phyloP scores from a whole-genome alignment of 2,329 filamentous ascomycete species.

The Diaporthe sp. region DNA sequence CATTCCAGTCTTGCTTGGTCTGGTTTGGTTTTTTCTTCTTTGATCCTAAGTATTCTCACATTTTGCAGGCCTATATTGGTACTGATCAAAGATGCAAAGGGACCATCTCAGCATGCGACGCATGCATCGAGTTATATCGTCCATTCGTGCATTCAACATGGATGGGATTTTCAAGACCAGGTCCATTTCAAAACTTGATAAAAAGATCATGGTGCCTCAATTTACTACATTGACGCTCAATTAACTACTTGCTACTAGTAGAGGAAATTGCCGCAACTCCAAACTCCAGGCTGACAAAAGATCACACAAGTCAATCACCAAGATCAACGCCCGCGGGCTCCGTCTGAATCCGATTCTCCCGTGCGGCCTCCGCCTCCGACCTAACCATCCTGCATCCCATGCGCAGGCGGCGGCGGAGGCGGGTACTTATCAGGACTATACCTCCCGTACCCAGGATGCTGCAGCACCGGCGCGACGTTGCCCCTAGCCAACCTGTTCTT shows the following conservation, averaged over 20 bases:
- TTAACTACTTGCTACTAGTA: not conserved
- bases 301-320: not conserved
- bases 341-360: not conserved
- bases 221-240: not conserved
- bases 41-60: too few species aligned
- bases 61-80: too few species aligned
- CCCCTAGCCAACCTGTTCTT: slow-evolving; percentile 44
- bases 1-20: too few species aligned
- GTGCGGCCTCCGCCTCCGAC: slow-evolving; percentile 42
- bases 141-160: too few species aligned
- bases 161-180: too few species aligned
- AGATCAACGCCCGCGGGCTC: not conserved
- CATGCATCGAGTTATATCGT: too few species aligned
- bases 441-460: slow-evolving; percentile 63
- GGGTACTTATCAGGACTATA: slow-evolving; percentile 45
- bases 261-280: not conserved
- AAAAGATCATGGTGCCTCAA: not conserved
- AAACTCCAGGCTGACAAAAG: slow-evolving; percentile 33
- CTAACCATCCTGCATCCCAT: slow-evolving; percentile 41
- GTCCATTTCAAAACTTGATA: too few species aligned
- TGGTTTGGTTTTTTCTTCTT: too few species aligned
- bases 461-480: slow-evolving; percentile 57
- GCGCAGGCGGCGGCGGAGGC: slow-evolving; percentile 37
- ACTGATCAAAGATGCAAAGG: too few species aligned
- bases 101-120: too few species aligned